A percentile compares a stretch with the other conserved stretches of the same genome.
phyloP scores from a whole-genome alignment of 805 yeast species.

The Kodamaea hsintzibuensis region DNA sequence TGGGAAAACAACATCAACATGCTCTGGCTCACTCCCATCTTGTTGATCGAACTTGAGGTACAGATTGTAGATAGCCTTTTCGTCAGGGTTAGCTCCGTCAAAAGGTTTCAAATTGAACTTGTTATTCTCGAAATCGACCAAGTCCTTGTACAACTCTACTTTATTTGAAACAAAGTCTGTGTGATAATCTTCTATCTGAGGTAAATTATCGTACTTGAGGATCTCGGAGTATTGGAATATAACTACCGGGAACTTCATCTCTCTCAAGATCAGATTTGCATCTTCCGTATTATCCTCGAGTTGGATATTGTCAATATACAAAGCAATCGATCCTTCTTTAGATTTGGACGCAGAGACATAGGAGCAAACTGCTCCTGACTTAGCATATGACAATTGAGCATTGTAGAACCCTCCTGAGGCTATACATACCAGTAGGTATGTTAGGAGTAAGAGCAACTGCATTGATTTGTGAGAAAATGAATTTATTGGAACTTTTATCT shows the following conservation, averaged over 20 bases:
- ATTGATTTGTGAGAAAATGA: not conserved
- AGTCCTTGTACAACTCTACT: conserved; percentile 10
- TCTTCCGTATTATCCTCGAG: not conserved
- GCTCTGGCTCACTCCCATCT: conserved; percentile 4
- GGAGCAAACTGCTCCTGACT: not conserved
- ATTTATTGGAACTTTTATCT: not conserved
- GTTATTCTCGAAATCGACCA: conserved; percentile 15
- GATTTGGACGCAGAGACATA: not conserved
- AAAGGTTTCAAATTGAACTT: conserved; percentile 12
- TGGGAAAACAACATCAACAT: conserved; percentile 2
- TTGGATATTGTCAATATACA: conserved; percentile 9
- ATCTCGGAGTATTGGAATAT: conserved; percentile 27
- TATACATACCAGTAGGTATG: not conserved
- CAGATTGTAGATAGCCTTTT: not conserved
- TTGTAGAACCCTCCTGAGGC: conserved; percentile 3
- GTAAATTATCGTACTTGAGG: conserved; percentile 21
- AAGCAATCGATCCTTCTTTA: conserved; percentile 4
- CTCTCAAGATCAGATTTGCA: not conserved
- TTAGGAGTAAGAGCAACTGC: not conserved
- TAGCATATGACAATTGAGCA: not conserved
- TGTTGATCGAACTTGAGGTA: conserved; percentile 7
- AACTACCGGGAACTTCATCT: conserved; percentile 20
- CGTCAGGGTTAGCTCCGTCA: not conserved
- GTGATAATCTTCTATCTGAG: conserved; percentile 16
- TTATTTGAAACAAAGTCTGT: conserved; percentile 9